Conservation (phyloP, 768 basidiomycete genomes). For the Dacryopinax primogenitus region DNA sequence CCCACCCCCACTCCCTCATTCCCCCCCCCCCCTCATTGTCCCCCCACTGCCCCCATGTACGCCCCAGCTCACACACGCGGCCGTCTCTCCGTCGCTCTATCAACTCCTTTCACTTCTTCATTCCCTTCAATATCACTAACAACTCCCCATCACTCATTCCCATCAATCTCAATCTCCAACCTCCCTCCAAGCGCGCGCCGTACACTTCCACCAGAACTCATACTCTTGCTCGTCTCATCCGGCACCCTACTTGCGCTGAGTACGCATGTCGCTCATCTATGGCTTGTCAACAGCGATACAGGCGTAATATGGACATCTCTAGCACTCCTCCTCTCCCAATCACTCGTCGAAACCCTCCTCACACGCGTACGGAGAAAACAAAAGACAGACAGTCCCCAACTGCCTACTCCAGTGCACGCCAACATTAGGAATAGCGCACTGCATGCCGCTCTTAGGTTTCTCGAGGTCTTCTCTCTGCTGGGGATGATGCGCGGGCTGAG, state of each 20-base stretch:
- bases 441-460: not conserved
- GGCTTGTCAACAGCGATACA: slow-evolving; percentile 16
- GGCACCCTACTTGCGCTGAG: slow-evolving; percentile 20
- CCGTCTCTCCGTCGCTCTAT: not conserved
- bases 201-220: slow-evolving; percentile 20
- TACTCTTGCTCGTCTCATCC: slow-evolving; percentile 19
- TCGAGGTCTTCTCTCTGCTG: not conserved
- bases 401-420: slow-evolving; percentile 9
- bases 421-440: not conserved
- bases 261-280: slow-evolving; percentile 18
- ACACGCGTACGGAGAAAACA: not conserved
- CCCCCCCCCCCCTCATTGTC: not conserved
- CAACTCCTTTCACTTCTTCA: not conserved
- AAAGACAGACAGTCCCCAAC: not conserved
- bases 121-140: not conserved
- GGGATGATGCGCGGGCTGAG: not conserved
- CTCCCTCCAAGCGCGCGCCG: not conserved
- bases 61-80: not conserved
- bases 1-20: not conserved
- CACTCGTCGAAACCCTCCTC: slow-evolving; percentile 9
- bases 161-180: not conserved
- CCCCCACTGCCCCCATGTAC: not conserved
- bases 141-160: not conserved
- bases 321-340: slow-evolving; percentile 2
- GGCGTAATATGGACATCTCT: slow-evolving; percentile 12